Percentiles rank a stretch among this genome's conserved stretches.
These are phyloP conservation scores for Didymella pomorum DNA, from an alignment of 2,329 filamentous ascomycete genomes.

Conservation along the genomic window DNA sequence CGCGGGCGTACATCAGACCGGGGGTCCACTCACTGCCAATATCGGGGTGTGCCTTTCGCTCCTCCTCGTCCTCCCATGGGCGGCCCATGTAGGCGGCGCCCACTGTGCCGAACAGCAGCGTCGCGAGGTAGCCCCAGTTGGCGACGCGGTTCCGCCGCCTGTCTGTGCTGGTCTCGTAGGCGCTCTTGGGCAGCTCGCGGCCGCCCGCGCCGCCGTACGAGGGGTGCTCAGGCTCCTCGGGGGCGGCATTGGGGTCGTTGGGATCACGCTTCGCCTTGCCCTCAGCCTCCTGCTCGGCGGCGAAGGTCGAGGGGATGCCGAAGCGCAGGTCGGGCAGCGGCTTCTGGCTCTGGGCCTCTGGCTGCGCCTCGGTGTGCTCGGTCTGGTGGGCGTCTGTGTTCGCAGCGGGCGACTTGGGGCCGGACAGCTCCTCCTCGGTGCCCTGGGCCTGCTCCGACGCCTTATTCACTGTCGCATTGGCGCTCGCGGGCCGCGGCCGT, in stretches of 20 bases:
- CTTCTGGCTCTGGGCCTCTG: slow-evolving; percentile 64
- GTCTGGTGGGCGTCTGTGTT: slow-evolving; percentile 50
- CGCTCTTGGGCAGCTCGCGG: slow-evolving; percentile 75
- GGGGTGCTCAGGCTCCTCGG: slow-evolving; percentile 59
- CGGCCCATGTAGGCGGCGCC: slow-evolving; percentile 80
- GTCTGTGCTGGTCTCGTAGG: slow-evolving; percentile 91
- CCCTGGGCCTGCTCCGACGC: slow-evolving; percentile 30
- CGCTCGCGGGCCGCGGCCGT: slow-evolving; percentile 30
- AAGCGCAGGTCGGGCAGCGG: slow-evolving; percentile 91
- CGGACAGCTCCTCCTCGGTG: slow-evolving; percentile 48
- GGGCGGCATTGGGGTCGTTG: slow-evolving; percentile 50
- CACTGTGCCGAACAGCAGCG: slow-evolving; percentile 64
- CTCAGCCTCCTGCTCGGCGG: slow-evolving; percentile 67
- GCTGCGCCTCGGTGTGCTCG: slow-evolving; percentile 46
- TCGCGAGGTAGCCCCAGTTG: slow-evolving; percentile 73
- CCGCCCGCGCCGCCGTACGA: slow-evolving; percentile 64
- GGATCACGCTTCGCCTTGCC: slow-evolving; percentile 39
- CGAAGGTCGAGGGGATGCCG: slow-evolving; percentile 90
- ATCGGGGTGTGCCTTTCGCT: slow-evolving; percentile 72
- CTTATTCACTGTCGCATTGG: slow-evolving; percentile 24
- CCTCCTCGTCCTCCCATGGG: slow-evolving; percentile 81
- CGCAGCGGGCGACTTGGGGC: slow-evolving; percentile 42
- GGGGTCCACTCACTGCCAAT: slow-evolving; percentile 82
- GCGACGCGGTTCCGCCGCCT: slow-evolving; percentile 78
- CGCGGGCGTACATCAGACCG: slow-evolving; percentile 80